Conservation (phyloP, 306 rosid species). For the Hippophae gyantsensis region DNA sequence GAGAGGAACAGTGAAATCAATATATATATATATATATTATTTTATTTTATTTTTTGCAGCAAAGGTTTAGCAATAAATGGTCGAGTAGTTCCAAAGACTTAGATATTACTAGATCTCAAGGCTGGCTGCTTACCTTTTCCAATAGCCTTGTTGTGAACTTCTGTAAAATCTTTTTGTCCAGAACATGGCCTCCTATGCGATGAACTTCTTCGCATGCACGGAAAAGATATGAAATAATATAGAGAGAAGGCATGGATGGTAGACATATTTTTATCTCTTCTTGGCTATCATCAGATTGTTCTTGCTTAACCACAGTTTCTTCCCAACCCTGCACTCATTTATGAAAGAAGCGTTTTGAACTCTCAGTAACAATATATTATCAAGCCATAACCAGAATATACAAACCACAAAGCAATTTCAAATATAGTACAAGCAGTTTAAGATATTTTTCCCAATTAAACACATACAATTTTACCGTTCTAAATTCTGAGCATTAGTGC, state of each 20-base stretch:
- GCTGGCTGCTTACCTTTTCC: slow-evolving; percentile 53
- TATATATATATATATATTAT: too few species aligned
- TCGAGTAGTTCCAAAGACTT: background rate
- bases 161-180: slow-evolving; percentile 78
- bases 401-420: too few species aligned
- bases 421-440: too few species aligned
- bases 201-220: slow-evolving; percentile 90
- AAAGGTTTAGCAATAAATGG: background rate
- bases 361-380: background rate
- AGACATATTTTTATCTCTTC: slow-evolving; percentile 85
- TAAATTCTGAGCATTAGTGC: too few species aligned
- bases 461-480: too few species aligned
- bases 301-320: slow-evolving; percentile 81
- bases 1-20: too few species aligned
- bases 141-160: slow-evolving; percentile 60
- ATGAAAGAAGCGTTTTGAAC: slow-evolving; percentile 9
- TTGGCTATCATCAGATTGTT: slow-evolving; percentile 60
- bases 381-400: slow-evolving; percentile 2
- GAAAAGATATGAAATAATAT: slow-evolving; percentile 68
- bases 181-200: slow-evolving; percentile 93
- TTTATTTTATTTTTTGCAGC: too few species aligned
- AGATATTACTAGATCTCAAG: background rate
- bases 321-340: slow-evolving; percentile 83
- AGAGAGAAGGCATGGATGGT: slow-evolving; percentile 91
- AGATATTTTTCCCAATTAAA: too few species aligned